These are phyloP conservation scores for Sclerospora graminicola DNA, from an alignment of 352 stramenopile genomes.

Conservation along the genomic window DNA sequence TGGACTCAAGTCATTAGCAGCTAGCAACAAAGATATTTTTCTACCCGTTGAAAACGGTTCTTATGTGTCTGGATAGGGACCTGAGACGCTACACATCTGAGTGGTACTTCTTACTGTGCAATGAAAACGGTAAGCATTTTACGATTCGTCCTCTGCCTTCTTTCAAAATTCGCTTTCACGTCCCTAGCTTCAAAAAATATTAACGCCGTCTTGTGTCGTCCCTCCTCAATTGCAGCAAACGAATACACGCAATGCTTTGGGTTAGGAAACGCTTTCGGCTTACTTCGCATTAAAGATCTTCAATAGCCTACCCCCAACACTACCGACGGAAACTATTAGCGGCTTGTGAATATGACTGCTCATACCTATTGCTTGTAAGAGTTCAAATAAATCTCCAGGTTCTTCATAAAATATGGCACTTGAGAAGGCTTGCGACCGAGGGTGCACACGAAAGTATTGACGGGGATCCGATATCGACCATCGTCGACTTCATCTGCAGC, in stretches of 20 bases:
- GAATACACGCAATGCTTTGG: too few relatives aligned
- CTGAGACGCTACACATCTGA: too few relatives aligned
- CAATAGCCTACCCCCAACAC: slow-evolving; percentile 10
- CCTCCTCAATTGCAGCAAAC: too few relatives aligned
- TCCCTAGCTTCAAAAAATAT: slow-evolving; percentile 16
- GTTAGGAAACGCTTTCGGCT: too few relatives aligned
- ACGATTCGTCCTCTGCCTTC: slow-evolving; percentile 10
- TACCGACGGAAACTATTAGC: slow-evolving; percentile 56
- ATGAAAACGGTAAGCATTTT: slow-evolving; percentile 51
- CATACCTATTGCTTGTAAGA: slow-evolving; percentile 77
- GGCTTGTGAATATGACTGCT: too few relatives aligned
- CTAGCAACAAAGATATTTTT: too few relatives aligned
- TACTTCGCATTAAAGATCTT: too few relatives aligned
- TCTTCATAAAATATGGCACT: slow-evolving; percentile 82
- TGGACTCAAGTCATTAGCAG: too few relatives aligned
- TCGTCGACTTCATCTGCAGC: too few relatives aligned
- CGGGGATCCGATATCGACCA: slow-evolving; percentile 53
- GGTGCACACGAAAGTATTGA: slow-evolving; percentile 82
- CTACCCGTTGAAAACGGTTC: slow-evolving; percentile 53
- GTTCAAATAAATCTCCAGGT: slow-evolving; percentile 71
- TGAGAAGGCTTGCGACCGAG: slow-evolving; percentile 73
- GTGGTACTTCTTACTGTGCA: slow-evolving; percentile 60
- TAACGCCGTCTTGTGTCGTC: slow-evolving; percentile 10
- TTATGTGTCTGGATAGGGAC: slow-evolving; percentile 69
- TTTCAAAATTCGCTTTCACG: too few relatives aligned